Evolutionary conservation across 2,329 filamentous ascomycete species (phyloP), one percentile per base, ranked within the genome.

Genomic region (Cryphonectria radicalis): DNA sequence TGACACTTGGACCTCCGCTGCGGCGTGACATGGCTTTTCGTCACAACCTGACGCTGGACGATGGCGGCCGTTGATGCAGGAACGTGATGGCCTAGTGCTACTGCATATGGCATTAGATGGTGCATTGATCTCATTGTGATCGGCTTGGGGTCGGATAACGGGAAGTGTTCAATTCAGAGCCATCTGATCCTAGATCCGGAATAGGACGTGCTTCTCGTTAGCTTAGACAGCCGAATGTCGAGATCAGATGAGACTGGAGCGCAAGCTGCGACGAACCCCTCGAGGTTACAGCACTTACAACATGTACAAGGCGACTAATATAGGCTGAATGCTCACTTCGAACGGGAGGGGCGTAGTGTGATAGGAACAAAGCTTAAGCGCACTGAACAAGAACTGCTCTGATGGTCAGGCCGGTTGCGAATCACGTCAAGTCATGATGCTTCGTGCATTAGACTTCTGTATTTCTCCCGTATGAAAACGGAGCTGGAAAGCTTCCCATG

Each of bases 241-340:
- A 66, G 62, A 66, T 71, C 60, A 42, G 69, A 71, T 66, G 70
- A 71, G 70, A 71, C 66, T 28, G 50, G 6, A 28, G 50, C 37
- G n/a, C 32, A 19, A 28, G 32, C 19, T 14, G 32, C 46, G 28
- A n/a, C 25, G 43, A n/a, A n/a, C 25, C 6, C 6, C 46, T 17
- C 37, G 25, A 35, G 53, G n/a, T 32, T 57, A 28, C 25, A 28
- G 28, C 4, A 53, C 13, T 14, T 37, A 55, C 0, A 37, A 7
- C 17, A 35, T 14, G 25, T 43, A 28, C 19, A 55, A 6, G 5
- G 25, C 19, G 22, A 2, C 14, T 19, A 19, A 22, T 50, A 19
- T 40, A 32, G 17, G 28, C 17, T 37, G 63, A 1, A 25, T 62
- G 25, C 22, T 37, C 10, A 64, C 5, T 14, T 14, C 19, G 25